Conservation (phyloP, 2,329 filamentous ascomycete species). For the Sordariomycetes sp. region DNA sequence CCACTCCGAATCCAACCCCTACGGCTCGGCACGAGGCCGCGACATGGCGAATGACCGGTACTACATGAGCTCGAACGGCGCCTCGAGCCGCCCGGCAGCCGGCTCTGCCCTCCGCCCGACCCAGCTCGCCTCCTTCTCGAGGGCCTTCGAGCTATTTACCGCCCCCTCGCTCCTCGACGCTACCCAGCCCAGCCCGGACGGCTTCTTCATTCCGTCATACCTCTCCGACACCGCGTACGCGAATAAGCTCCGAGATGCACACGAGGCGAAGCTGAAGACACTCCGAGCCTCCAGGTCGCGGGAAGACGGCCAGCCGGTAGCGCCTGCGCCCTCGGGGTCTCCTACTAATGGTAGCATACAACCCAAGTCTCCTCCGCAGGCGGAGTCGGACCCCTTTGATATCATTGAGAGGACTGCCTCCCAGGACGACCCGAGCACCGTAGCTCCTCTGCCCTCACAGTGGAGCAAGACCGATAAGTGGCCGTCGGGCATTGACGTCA, state of each 20-base stretch:
- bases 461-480: constrained; percentile 77
- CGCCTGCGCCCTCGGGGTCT: constrained; percentile 8
- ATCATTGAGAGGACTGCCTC: constrained; percentile 63
- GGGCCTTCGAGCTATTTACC: constrained; percentile 38
- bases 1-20: constrained; percentile 10
- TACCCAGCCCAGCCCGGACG: constrained; percentile 11
- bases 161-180: constrained; percentile 15
- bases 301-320: constrained; percentile 22
- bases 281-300: constrained; percentile 13
- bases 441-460: constrained; percentile 57
- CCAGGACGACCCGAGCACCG: constrained; percentile 28
- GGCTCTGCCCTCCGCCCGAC: background rate
- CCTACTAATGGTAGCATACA: constrained; percentile 16
- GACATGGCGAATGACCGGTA: constrained; percentile 20
- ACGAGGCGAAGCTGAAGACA: constrained; percentile 39
- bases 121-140: constrained; percentile 30
- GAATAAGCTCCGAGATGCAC: constrained; percentile 57
- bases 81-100: constrained; percentile 8
- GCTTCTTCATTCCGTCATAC: constrained; percentile 67
- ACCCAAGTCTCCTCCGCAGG: background rate
- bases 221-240: constrained; percentile 67
- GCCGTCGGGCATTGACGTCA: constrained; percentile 52
- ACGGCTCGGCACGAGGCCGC: constrained; percentile 8
- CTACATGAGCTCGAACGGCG: constrained; percentile 13
- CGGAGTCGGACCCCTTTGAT: constrained; percentile 46